Conservation (phyloP, 352 stramenopile species). For the Globisporangium echinulatum region DNA sequence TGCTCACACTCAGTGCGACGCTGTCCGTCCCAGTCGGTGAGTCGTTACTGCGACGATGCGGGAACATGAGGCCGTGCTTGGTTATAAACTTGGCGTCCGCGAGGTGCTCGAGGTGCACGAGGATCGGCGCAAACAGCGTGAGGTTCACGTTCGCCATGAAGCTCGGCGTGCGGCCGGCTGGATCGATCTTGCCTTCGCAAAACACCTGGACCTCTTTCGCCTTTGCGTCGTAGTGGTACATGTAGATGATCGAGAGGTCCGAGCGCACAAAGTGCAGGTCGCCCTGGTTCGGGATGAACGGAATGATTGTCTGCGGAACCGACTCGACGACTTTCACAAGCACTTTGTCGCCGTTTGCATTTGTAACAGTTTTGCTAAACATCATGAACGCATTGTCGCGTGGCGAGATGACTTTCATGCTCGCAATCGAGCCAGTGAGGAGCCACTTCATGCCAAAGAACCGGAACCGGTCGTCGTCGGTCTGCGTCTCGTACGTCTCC, state of each 20-base stretch:
- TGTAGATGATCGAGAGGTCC: conserved; percentile 45
- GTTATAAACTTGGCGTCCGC: conserved; percentile 80
- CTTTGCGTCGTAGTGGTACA: conserved; percentile 53
- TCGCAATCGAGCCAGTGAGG: conserved; percentile 29
- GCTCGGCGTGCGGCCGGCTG: conserved; percentile 32
- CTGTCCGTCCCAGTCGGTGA: conserved; percentile 4
- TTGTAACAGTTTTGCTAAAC: conserved; percentile 43
- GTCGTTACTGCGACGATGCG: conserved; percentile 13
- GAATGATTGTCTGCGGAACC: conserved; percentile 42
- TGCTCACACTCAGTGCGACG: conserved; percentile 27
- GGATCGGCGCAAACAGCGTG: conserved; percentile 49
- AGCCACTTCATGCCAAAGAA: conserved; percentile 82
- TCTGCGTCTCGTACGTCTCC: conserved; percentile 52
- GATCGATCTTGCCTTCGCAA: conserved; percentile 48
- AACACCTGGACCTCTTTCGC: conserved; percentile 64
- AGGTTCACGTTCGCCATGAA: conserved; percentile 57
- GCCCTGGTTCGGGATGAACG: conserved; percentile 12
- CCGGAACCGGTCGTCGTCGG: conserved; percentile 49
- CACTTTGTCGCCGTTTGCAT: conserved; percentile 36
- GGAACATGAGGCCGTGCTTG: conserved; percentile 69
- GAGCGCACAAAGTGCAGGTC: conserved; percentile 51
- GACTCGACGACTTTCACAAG: conserved; percentile 60
- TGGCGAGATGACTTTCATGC: conserved; percentile 39
- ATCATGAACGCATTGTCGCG: conserved; percentile 61
- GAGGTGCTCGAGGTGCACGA: conserved; percentile 60